A percentile compares a stretch with the other conserved stretches of the same genome.
Conservation (phyloP, 305 asterid species). For the Fraxinus xanthoxyloides region DNA sequence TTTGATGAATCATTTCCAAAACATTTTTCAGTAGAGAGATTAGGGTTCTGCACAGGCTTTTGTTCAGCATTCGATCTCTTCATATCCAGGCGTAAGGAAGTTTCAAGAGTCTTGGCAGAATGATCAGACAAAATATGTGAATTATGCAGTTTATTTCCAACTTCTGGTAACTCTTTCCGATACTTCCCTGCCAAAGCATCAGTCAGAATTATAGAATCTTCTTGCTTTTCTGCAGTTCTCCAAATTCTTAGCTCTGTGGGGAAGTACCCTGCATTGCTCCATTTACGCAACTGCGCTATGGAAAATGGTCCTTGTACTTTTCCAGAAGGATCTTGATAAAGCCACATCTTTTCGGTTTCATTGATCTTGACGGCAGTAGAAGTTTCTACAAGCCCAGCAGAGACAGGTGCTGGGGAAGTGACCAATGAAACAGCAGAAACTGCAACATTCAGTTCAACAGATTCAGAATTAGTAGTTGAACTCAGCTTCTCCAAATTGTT, state of each 20-base stretch:
- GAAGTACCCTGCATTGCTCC: conserved; percentile 93
- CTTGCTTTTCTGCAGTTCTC: conserved; percentile 58
- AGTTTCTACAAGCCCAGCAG: conserved; percentile 43
- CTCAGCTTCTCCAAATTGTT: conserved; percentile 40
- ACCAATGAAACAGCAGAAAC: conserved; percentile 40
- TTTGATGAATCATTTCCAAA: conserved; percentile 34
- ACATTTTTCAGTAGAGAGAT: conserved; percentile 47
- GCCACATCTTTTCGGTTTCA: conserved; percentile 89
- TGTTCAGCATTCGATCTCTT: conserved; percentile 42
- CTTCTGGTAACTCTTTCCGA: conserved; percentile 43
- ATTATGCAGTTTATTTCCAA: conserved; percentile 28
- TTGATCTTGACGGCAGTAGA: conserved; percentile 49
- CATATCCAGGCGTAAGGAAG: conserved; percentile 34
- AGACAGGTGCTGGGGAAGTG: conserved; percentile 40
- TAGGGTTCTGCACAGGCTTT: conserved; percentile 34
- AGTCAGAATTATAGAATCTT: conserved; percentile 58
- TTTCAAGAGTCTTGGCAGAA: conserved; percentile 31
- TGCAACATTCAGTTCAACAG: conserved; percentile 42
- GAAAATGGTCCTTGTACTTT: conserved; percentile 98
- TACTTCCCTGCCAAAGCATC: conserved; percentile 83
- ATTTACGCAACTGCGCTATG: conserved; percentile 81
- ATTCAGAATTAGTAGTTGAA: conserved; percentile 38
- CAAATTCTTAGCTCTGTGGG: conserved; percentile 81
- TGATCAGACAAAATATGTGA: conserved; percentile 28
- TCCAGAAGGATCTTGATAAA: conserved; percentile 90